Percentiles rank a stretch among this genome's conserved stretches.
Conservation (phyloP, 257 asterid genomes). For the Nicotiana benthamiana region DNA sequence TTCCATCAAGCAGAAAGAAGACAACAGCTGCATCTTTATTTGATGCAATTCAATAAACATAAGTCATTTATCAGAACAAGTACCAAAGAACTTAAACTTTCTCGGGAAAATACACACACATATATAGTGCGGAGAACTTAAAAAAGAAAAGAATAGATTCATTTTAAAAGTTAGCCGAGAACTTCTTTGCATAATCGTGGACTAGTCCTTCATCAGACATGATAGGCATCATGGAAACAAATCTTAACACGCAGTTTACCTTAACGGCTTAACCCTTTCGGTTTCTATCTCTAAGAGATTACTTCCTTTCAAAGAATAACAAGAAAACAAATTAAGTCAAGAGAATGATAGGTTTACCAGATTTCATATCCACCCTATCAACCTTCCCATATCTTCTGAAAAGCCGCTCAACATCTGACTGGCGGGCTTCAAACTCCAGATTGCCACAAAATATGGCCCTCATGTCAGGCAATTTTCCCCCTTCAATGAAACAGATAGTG, state of each 20-base stretch:
- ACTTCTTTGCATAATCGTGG: background rate
- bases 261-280: background rate
- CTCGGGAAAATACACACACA: background rate
- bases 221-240: background rate
- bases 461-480: constrained; percentile 31
- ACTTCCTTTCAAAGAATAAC: background rate
- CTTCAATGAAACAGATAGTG: constrained; percentile 16
- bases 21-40: constrained; percentile 9
- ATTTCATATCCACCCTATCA: constrained; percentile 88
- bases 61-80: background rate
- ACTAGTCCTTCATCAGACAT: background rate
- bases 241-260: background rate
- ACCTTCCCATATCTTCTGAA: constrained; percentile 84
- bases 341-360: constrained; percentile 44
- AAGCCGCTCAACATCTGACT: constrained; percentile 77
- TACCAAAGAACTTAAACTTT: background rate
- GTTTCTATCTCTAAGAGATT: background rate
- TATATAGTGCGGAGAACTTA: background rate
- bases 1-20: background rate
- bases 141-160: background rate
- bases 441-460: constrained; percentile 85
- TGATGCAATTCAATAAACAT: background rate
- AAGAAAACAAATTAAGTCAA: background rate
- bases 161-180: background rate
- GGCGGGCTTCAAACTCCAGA: constrained; percentile 83